Base-by-base conservation (phyloP, 2,329 filamentous ascomycete species). In the Ophiostoma australiae region DNA sequence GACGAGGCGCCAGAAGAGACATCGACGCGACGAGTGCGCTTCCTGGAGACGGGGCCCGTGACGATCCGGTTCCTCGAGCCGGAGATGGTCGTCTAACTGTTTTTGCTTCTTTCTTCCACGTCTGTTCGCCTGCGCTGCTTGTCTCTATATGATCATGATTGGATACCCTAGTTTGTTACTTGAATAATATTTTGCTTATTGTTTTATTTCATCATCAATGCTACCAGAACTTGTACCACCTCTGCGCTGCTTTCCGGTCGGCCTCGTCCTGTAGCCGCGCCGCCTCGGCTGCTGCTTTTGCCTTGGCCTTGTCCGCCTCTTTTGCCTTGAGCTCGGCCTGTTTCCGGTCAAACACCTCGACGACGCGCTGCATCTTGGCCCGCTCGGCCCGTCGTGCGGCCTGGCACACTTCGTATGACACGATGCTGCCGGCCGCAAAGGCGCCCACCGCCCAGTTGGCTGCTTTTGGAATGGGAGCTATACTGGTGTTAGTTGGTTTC, bases 391-490 rank as follows among this genome's bases (percentile, higher is more conserved):
- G 84, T 72, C 93, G 85, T 73, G 87, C 86, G 75, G 89, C 89
- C 77, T 93, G 89, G 81, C 94, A 98, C 77, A 91, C 93, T 80
- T 97, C 92, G 80, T 93, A 95, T 69, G 90, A 90, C 39, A 85
- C 84, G 67, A 91, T 83, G n/a, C 91, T 89, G 7, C 86, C 86
- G 27, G 90, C 78, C 33, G 90, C 83, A 78, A 95, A 97, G 48
- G 88, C 84, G 7, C 89, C 91, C 6, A 95, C 93, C 0, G 93
- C 93, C 91, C 92, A 97, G 77, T 96, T 96, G 48, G 90, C 89
- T 0, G 91, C 88, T 76, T 86, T 87, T 71, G 85, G 86, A 73
- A 93, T 80, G 23, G 85, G 84, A 61, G 85, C 88, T 87, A 4
- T 10, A 6, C 10, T 17, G 4, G 5, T 48, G n/a, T 58, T 27